Evolutionary conservation across 2,329 filamentous ascomycete species (phyloP).

Genomic region (Xylariaceae sp.): DNA sequence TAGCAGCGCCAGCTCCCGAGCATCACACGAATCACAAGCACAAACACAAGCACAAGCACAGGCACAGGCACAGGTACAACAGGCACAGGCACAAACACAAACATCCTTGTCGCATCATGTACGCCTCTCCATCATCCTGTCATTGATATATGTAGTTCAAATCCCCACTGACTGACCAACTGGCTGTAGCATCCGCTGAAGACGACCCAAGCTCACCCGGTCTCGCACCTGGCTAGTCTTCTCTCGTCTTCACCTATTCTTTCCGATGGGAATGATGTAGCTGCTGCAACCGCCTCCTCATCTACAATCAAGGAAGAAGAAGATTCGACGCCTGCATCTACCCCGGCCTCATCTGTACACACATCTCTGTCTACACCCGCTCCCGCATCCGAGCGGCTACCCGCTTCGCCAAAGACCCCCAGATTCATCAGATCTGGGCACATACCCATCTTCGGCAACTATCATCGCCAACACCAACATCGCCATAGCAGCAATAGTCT

Average conservation of each 20-base stretch:
- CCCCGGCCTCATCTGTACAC: conserved; percentile 12
- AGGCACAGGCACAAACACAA: conserved; percentile 1
- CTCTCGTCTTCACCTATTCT: not conserved
- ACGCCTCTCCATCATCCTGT: not conserved
- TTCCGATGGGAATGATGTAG: conserved; percentile 14
- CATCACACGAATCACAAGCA: conserved; percentile 26
- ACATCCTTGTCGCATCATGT: not conserved
- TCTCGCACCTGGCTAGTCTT: not conserved
- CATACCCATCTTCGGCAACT: conserved; percentile 18
- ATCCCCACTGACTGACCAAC: not conserved
- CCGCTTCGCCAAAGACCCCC: conserved; percentile 20
- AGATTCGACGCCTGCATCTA: not conserved
- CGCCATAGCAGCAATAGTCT: conserved; percentile 2
- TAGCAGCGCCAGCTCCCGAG: conserved; percentile 25
- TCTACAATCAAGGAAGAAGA: conserved; percentile 4
- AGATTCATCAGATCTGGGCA: conserved; percentile 23
- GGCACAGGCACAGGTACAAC: not conserved
- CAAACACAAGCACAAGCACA: conserved; percentile 5
- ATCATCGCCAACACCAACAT: conserved; percentile 16
- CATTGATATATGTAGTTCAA: not conserved
- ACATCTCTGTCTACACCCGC: conserved; percentile 12
- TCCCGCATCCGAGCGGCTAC: conserved; percentile 18
- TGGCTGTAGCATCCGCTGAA: not conserved
- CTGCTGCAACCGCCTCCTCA: conserved; percentile 7
- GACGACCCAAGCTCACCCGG: not conserved